Conservation (phyloP, 148 eudicot genomes). For the Silene uniflora region DNA sequence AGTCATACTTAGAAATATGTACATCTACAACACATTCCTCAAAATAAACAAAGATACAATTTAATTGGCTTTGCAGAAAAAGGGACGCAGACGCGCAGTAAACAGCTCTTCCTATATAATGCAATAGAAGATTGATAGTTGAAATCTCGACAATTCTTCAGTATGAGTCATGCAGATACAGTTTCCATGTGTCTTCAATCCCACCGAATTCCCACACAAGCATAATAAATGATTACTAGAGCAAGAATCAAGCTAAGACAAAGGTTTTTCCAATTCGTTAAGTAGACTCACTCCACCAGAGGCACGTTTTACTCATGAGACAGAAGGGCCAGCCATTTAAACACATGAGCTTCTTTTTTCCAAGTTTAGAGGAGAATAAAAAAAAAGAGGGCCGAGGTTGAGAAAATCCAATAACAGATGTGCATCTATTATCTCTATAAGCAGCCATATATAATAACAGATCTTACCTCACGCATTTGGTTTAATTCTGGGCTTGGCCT, state of each 20-base stretch:
- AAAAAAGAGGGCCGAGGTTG: background rate
- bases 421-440: background rate
- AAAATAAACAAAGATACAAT: background rate
- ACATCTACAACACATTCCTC: background rate
- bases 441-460: conserved; percentile 1
- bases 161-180: background rate
- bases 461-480: conserved; percentile 87
- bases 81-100: background rate
- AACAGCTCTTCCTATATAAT: background rate
- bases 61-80: background rate
- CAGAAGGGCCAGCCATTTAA: no score
- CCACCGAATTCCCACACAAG: background rate
- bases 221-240: background rate
- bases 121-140: background rate
- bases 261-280: background rate
- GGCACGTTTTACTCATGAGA: no score
- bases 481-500: conserved; percentile 75
- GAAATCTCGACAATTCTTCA: background rate
- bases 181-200: no score
- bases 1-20: background rate
- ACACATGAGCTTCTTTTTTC: background rate
- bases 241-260: background rate
- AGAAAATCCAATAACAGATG: background rate
- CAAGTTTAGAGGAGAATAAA: no score
- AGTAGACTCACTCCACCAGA: no score